A percentile compares a stretch with the other conserved stretches of the same genome.
Evolutionary conservation across 306 rosid species (phyloP).

Genomic region (Alnus glutinosa): DNA sequence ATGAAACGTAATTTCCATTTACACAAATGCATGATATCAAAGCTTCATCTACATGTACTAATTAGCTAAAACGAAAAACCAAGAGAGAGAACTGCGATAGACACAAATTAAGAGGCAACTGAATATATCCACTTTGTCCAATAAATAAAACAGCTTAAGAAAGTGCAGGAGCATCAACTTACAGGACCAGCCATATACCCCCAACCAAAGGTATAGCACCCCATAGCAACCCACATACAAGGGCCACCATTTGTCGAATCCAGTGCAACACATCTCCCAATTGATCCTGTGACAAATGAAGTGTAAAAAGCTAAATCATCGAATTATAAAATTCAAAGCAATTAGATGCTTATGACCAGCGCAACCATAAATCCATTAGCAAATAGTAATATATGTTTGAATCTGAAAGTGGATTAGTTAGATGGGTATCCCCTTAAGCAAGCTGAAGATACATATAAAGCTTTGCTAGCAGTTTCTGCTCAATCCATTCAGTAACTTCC

Average conservation of each 20-base stretch:
- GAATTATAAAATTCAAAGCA: not conserved
- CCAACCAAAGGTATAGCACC: slow-evolving; percentile 93
- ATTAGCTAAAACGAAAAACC: not conserved
- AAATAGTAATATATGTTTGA: not conserved
- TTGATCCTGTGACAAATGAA: slow-evolving; percentile 64
- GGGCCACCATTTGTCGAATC: slow-evolving; percentile 86
- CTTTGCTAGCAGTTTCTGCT: slow-evolving; percentile 7
- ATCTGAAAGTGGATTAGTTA: not conserved
- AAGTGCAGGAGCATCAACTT: slow-evolving; percentile 41
- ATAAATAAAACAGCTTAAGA: not conserved
- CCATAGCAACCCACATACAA: slow-evolving; percentile 77
- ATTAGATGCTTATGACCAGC: not conserved
- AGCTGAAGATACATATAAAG: not conserved
- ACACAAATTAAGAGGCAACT: not conserved
- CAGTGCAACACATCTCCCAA: slow-evolving; percentile 97
- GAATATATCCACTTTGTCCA: not conserved
- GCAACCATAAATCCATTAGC: not conserved
- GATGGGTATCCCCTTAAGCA: not conserved
- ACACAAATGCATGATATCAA: slow-evolving; percentile 11
- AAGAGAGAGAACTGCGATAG: slow-evolving; percentile 1
- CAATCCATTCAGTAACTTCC: not conserved
- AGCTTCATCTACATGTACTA: not conserved
- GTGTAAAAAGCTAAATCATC: not conserved
- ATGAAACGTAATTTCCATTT: not conserved
- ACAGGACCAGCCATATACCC: slow-evolving; percentile 91